Base-by-base conservation (phyloP, 129 eudicot genomes). In the Escallonia herrerae region DNA sequence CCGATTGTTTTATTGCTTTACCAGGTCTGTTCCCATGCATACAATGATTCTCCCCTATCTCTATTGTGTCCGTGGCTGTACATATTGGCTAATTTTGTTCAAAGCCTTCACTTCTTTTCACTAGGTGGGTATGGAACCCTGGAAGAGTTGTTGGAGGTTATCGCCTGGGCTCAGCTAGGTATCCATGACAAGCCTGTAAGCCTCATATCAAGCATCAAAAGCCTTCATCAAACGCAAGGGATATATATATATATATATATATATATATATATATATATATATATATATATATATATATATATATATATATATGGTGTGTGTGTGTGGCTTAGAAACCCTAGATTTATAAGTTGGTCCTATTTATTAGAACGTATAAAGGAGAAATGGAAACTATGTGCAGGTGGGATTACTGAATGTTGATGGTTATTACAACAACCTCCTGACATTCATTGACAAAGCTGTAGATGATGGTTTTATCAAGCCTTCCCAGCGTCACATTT, bases 401-500 rank as follows among this genome's bases (percentile, higher is more conserved):
- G 96, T 88, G 68, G 96, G 96, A 0, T 76, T 88, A 67, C 82
- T 88, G 57, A 88, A 88, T 40, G 96, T 88, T 6, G 96, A 88
- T 80, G 96, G 96, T 13, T 88, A 77, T 73, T 88, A 88, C 77
- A 76, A 88, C 83, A 72, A 70, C 72, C 78, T 88, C 65, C 77
- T 84, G 37, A 82, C 86, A 56, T 88, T 88, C 89, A 85, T 88
- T 49, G 96, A 88, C 77, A 85, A 84, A 80, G 96, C 96, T 65
- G 91, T 88, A 2, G 96, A 88, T 68, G 96, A 82, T 75, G 96
- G 93, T n/a, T 88, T 88, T 84, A 88, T 88, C 61, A 77, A 82
- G 76, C 96, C 93, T 67, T 82, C 79, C 66, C 86, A 84, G 76
- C 86, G 89, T 59, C 89, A 88, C 91, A 88, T 88, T 68, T 79